phyloP scores from a whole-genome alignment of 257 asterid genomes.

The Solanum corneliomulleri region DNA sequence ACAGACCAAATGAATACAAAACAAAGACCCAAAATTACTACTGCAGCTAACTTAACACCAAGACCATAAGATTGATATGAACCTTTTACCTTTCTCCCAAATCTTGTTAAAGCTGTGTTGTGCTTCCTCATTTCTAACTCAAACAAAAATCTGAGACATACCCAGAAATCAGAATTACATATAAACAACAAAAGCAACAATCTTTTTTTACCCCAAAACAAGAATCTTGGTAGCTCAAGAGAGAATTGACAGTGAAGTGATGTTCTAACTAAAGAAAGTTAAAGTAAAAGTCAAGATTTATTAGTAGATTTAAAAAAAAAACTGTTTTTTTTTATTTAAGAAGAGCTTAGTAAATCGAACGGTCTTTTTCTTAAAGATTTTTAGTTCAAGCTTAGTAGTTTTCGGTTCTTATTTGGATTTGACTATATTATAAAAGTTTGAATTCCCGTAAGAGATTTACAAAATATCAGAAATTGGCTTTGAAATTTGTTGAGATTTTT shows the following conservation, averaged over 20 bases:
- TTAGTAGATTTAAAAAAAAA: constrained; percentile 4
- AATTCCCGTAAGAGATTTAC: neutral
- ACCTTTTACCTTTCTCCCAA: constrained; percentile 80
- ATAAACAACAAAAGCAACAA: neutral
- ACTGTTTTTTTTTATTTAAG: neutral
- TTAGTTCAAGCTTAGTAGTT: neutral
- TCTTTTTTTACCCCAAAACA: neutral
- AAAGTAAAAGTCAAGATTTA: constrained; percentile 30
- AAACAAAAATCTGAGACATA: neutral
- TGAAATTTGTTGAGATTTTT: neutral
- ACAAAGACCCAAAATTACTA: constrained; percentile 68
- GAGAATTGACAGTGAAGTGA: constrained; percentile 2
- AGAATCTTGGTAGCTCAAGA: neutral
- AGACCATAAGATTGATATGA: constrained; percentile 73
- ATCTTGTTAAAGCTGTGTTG: constrained; percentile 59
- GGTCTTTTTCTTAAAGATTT: neutral
- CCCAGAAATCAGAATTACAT: neutral
- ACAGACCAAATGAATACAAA: constrained; percentile 75
- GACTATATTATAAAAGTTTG: neutral
- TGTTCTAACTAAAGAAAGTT: constrained; percentile 17
- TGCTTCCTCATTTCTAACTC: constrained; percentile 13
- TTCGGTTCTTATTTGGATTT: neutral
- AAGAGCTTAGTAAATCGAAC: neutral
- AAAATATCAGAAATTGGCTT: too few species aligned
- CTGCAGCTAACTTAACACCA: constrained; percentile 54